Evolutionary conservation across 2,329 filamentous ascomycete species (phyloP), one percentile per base, ranked within the genome.

Genomic region (Arthrobotrys pseudoclavata): DNA sequence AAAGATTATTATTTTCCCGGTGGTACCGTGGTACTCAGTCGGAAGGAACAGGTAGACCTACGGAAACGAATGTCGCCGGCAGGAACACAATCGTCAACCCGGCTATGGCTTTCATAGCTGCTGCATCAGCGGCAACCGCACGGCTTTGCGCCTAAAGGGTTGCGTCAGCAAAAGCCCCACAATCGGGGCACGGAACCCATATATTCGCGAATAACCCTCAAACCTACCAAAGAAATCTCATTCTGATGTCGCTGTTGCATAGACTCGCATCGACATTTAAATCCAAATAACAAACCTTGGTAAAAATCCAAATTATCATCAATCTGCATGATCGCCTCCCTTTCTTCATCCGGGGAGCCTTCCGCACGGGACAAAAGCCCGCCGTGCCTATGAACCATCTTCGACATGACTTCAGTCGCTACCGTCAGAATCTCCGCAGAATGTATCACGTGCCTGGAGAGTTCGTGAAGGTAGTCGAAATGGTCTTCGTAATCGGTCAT

Each of bases 21-120:
- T 13, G 10, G 34, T n/a, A n/a, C 37, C 15, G 12, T 12, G 12
- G 12, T n/a, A n/a, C 34, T 37, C 34, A 9, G 10, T 12, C 2
- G 37, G 37, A 40, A 40, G 37, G 37, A 40, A 15, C 2, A n/a
- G 15, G 37, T 40, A n/a, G 37, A 40, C 53, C 47, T 52, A 71
- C 68, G 12, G 68, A 71, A 45, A 71, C 47, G 37, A 71, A 71
- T 45, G 68, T 71, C 15, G 68, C 68, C 22, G 68, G 57, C 12
- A 71, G 52, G 15, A 71, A 71, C 4, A 50, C 47, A 9, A 52
- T 53, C 13, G 57, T 55, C 18, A 63, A 10, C 10, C 7, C 22
- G 1, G 68, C 68, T 22, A 71, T 55, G 15, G n/a, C n/a, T 37
- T 71, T 63, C 68, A 71, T 71, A 13, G 55, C 55, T 9, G 68